A percentile compares a stretch with the other conserved stretches of the same genome.
Evolutionary conservation across 768 basidiomycete species (phyloP).

Genomic region (Cystofilobasidium capitatum): DNA sequence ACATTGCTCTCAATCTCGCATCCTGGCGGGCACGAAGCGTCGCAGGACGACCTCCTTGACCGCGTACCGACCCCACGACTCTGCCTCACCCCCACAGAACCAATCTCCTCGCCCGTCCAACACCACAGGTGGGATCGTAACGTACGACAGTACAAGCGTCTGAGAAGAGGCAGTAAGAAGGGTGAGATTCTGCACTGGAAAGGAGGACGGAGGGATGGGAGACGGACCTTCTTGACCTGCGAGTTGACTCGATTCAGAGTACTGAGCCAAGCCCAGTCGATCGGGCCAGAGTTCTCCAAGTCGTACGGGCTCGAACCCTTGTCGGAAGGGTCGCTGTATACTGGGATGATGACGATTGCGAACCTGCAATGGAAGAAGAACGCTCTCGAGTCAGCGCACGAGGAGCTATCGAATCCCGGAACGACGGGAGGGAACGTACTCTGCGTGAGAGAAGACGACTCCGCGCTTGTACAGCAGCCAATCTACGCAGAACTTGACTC

Average conservation of each 20-base stretch:
- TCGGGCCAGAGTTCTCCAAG: conserved; percentile 33
- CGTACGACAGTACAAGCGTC: conserved; percentile 83
- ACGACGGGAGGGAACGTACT: conserved; percentile 49
- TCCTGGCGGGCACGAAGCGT: conserved; percentile 80
- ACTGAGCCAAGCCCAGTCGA: conserved; percentile 90
- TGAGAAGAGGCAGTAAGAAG: conserved; percentile 36
- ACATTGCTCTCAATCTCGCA: conserved; percentile 66
- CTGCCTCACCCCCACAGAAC: conserved; percentile 49
- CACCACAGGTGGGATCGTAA: conserved; percentile 70
- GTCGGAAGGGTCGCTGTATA: conserved; percentile 75
- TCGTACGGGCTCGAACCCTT: conserved; percentile 48
- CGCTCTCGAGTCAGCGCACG: neutral
- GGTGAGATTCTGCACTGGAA: conserved; percentile 12
- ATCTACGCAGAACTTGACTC: conserved; percentile 95
- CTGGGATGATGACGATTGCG: conserved; percentile 77
- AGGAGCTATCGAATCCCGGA: neutral
- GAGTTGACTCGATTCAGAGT: conserved; percentile 94
- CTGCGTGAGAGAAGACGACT: conserved; percentile 89
- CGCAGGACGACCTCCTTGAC: conserved; percentile 74
- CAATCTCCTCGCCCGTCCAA: neutral
- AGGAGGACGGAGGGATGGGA: neutral
- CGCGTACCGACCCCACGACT: conserved; percentile 49
- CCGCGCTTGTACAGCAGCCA: conserved; percentile 89
- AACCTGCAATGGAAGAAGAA: conserved; percentile 50
- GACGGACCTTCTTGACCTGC: conserved; percentile 81